phyloP scores from a whole-genome alignment of 179 eudicot species.

The Vitellaria paradoxa region DNA sequence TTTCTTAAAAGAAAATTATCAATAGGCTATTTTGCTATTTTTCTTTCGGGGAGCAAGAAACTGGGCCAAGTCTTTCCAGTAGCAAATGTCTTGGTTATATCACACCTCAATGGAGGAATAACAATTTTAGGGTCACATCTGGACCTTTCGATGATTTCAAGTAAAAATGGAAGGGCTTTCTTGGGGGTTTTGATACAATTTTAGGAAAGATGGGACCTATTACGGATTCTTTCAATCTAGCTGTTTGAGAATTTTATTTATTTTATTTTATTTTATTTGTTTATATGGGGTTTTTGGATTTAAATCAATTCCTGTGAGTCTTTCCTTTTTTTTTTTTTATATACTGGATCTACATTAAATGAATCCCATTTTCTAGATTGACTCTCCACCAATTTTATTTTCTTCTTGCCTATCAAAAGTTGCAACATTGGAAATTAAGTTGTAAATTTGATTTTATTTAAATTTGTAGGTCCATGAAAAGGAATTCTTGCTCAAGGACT shows the following conservation, averaged over 20 bases:
- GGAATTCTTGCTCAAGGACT: slow-evolving; percentile 75
- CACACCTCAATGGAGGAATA: background rate
- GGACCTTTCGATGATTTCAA: background rate
- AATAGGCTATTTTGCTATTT: background rate
- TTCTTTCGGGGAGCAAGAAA: too few species aligned
- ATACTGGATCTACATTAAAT: background rate
- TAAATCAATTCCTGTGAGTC: background rate
- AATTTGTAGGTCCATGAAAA: slow-evolving; percentile 69
- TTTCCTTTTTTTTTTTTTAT: too few species aligned
- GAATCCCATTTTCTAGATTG: background rate
- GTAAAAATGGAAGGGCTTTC: background rate
- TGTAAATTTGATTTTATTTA: background rate
- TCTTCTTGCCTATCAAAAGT: background rate
- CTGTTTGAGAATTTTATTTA: background rate
- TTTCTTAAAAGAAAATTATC: too few species aligned
- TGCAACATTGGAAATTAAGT: background rate
- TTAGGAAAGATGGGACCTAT: background rate
- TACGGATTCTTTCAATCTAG: background rate
- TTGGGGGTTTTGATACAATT: background rate
- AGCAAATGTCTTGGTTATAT: background rate
- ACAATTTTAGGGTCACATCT: background rate
- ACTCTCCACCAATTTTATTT: background rate
- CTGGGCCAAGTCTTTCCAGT: too few species aligned
- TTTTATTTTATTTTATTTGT: background rate
- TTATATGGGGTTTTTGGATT: background rate